Evolutionary conservation across 1,284 basidiomycete genomes (phyloP).

Genomic region (Retiboletus fuscus): DNA sequence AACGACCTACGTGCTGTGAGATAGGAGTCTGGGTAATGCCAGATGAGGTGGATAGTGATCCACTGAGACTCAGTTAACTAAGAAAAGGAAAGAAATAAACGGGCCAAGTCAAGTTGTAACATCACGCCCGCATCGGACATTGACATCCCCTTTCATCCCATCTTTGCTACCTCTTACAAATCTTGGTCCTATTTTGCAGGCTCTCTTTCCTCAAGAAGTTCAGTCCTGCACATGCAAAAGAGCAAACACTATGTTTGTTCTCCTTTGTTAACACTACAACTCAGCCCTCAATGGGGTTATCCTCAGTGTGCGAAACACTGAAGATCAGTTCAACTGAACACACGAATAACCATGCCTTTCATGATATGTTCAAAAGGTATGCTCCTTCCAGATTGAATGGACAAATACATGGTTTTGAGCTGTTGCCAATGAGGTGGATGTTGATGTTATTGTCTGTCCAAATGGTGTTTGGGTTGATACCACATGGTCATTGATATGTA

Average conservation of each 20-base stretch:
- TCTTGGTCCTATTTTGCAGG: no score
- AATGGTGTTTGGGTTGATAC: conserved; percentile 79
- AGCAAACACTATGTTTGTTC: conserved; percentile 48
- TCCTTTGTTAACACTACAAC: conserved; percentile 51
- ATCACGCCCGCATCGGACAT: no score
- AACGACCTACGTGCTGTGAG: no score
- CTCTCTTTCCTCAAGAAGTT: no score
- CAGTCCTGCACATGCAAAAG: conserved; percentile 3
- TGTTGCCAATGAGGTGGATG: conserved; percentile 60
- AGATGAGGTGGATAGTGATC: no score
- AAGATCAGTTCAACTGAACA: conserved; percentile 73
- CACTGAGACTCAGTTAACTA: no score
- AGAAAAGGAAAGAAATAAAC: no score
- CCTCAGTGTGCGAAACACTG: conserved; percentile 62
- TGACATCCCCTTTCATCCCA: no score
- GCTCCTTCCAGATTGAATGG: conserved; percentile 31
- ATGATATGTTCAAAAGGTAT: conserved; percentile 73
- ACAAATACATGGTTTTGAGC: conserved; percentile 29
- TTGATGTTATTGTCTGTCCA: conserved; percentile 65
- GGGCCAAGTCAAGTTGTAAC: no score
- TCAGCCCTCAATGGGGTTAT: conserved; percentile 66
- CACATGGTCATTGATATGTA: conserved; percentile 79
- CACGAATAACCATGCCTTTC: conserved; percentile 77
- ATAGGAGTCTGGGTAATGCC: no score
- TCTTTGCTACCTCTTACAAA: no score